phyloP scores from a whole-genome alignment of 202 grass and related monocot species.

The Eragrostis tef region DNA sequence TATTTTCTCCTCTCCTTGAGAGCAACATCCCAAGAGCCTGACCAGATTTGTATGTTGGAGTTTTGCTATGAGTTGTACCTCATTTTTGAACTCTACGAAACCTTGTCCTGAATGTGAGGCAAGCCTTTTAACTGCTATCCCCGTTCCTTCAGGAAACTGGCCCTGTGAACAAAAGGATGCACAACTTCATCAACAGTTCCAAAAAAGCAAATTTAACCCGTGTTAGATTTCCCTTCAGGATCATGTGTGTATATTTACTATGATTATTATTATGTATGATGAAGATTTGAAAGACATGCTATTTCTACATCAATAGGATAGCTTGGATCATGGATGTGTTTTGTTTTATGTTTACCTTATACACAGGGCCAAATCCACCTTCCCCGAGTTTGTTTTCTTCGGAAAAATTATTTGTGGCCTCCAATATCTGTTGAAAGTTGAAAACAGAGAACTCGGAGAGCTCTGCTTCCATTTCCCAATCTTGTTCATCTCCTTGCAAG shows the following conservation, averaged over 20 bases:
- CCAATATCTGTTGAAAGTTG: slow-evolving; percentile 38
- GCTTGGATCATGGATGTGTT: too few species aligned
- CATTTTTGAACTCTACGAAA: slow-evolving; percentile 64
- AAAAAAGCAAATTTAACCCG: neutral
- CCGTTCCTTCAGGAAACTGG: slow-evolving; percentile 39
- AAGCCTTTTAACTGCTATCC: slow-evolving; percentile 64
- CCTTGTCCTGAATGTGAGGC: slow-evolving; percentile 63
- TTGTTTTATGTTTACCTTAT: slow-evolving; percentile 48
- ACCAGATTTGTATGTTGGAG: slow-evolving; percentile 71
- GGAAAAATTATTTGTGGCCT: slow-evolving; percentile 54
- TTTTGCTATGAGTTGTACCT: slow-evolving; percentile 65
- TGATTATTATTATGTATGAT: neutral
- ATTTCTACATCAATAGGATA: neutral
- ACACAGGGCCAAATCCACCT: slow-evolving; percentile 68
- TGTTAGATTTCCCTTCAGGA: neutral
- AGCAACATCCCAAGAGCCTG: slow-evolving; percentile 62
- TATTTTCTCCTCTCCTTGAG: slow-evolving; percentile 59
- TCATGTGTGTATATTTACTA: too few species aligned
- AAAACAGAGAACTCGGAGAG: slow-evolving; percentile 49
- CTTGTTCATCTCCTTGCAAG: slow-evolving; percentile 21
- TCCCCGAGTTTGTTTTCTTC: slow-evolving; percentile 64
- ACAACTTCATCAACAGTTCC: neutral
- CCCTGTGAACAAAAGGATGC: slow-evolving; percentile 37
- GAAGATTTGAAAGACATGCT: neutral
- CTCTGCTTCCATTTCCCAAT: slow-evolving; percentile 45